phyloP scores from a whole-genome alignment of 495 filamentous ascomycete genomes.

The Neurospora terricola region DNA sequence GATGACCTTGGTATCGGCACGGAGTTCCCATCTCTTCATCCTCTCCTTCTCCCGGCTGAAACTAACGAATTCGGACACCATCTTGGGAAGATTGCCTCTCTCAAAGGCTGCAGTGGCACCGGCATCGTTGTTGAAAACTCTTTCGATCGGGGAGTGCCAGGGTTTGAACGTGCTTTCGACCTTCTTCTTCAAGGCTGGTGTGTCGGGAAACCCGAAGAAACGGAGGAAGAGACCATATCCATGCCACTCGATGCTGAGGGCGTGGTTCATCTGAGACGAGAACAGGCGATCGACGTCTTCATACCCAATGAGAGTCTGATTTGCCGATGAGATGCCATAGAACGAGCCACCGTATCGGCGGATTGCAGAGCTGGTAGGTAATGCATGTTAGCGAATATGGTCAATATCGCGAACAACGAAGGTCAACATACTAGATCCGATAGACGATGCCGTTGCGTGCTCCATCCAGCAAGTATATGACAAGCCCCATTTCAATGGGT shows the following conservation, averaged over 20 bases:
- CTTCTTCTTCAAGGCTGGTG: background rate
- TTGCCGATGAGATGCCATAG: conserved; percentile 1
- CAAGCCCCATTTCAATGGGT: background rate
- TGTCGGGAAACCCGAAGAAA: conserved; percentile 1
- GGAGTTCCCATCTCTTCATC: conserved; percentile 3
- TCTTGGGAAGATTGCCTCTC: background rate
- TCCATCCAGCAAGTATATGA: background rate
- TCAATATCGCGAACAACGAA: background rate
- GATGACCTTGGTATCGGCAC: background rate
- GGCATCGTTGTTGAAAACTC: conserved; percentile 3
- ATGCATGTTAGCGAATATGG: background rate
- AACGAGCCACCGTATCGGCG: conserved; percentile 1
- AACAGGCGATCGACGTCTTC: background rate
- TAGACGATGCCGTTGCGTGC: background rate
- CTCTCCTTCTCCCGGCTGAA: background rate
- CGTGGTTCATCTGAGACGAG: background rate
- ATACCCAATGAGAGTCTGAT: conserved; percentile 1
- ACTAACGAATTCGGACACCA: background rate
- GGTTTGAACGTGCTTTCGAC: background rate
- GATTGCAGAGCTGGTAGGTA: background rate
- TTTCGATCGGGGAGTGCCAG: background rate
- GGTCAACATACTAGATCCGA: background rate
- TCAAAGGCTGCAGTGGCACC: background rate
- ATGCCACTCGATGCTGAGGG: background rate
- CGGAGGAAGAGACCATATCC: conserved; percentile 1